Evolutionary conservation across 2,329 filamentous ascomycete genomes (phyloP), one percentile per base, ranked within the genome.

Genomic region (Colletotrichum sp.): DNA sequence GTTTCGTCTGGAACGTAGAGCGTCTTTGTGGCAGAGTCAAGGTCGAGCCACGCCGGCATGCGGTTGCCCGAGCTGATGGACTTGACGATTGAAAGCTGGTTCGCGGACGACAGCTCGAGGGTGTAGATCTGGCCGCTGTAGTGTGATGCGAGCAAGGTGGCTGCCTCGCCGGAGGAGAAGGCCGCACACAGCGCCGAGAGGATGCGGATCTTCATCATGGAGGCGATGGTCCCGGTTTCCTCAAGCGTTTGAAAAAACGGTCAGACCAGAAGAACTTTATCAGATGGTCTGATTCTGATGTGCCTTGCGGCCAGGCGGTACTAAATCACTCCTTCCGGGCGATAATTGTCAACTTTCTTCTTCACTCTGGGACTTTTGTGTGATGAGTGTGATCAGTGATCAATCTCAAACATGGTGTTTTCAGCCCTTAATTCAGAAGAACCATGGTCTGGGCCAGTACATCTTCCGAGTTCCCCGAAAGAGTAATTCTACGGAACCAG

Each of bases 71-170:
- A 82, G 27, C 79, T 78, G 55, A 80, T 66, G 1, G 80, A 80
- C 5, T 81, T 79, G 15, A 80, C 78, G 61, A 83, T 77, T 1
- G 79, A 77, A 19, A 86, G 78, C 13, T 80, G 80, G 34, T 77
- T 79, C 63, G 80, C 79, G 19, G 77, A 78, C 16, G 79, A 81
- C 32, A 82, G 80, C 6, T 81, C 79, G 25, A 86, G 81, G 7
- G 83, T 82, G 79, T 83, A 86, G 60, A 86, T 80, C 71, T 83
- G 83, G 59, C 85, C 84, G 22, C 82, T 85, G 76, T 85, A 86
- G 72, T 86, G 85, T 4, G 85, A 84, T 34, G 81, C 85, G 5
- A 86, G 78, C 19, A 86, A 79, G 22, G 79, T 85, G 4, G 67
- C 67, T 22, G 39, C 59, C 8, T 65, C 13, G 9, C n/a, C 67